These are phyloP conservation scores for Rubroboletus satanas DNA, from an alignment of 768 basidiomycete species.

Conservation along the genomic window DNA sequence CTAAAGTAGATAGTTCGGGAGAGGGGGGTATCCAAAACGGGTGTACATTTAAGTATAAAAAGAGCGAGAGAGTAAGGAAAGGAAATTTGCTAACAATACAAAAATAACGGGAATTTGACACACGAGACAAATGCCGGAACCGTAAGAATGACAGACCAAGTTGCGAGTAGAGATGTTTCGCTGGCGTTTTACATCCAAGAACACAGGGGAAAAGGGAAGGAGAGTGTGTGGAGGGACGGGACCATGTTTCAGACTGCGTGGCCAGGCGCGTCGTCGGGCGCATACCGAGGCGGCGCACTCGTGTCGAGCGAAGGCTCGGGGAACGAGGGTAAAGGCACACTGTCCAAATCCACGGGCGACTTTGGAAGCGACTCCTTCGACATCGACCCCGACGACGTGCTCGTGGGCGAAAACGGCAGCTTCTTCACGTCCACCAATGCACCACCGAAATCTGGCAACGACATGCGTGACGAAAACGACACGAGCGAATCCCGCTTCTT, in stretches of 20 bases:
- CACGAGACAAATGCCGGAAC: background rate
- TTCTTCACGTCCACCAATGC: conserved; percentile 28
- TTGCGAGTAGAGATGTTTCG: background rate
- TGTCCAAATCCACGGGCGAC: conserved; percentile 18
- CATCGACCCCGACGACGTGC: conserved; percentile 19
- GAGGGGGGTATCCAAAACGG: conserved; percentile 18
- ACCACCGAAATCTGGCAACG: conserved; percentile 40
- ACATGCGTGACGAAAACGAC: conserved; percentile 45
- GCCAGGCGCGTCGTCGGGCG: conserved; percentile 12
- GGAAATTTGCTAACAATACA: conserved; percentile 29
- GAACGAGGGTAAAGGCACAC: conserved; percentile 13
- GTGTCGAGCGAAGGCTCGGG: conserved; percentile 17
- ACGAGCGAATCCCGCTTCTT: conserved; percentile 46
- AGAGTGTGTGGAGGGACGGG: too few species aligned
- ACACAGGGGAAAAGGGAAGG: too few species aligned
- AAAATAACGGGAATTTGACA: conserved; percentile 2
- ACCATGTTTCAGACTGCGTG: conserved; percentile 14
- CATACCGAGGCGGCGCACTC: conserved; percentile 23
- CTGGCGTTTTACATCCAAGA: background rate
- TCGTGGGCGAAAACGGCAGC: conserved; percentile 18
- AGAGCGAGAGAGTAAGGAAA: background rate
- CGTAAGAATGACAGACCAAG: background rate
- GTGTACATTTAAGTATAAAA: background rate
- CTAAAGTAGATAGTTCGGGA: conserved; percentile 6
- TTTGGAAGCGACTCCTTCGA: conserved; percentile 28